Evolutionary conservation across 257 asterid genomes (phyloP), one percentile per base, ranked within the genome.

Genomic region (Primulina huaijiensis): DNA sequence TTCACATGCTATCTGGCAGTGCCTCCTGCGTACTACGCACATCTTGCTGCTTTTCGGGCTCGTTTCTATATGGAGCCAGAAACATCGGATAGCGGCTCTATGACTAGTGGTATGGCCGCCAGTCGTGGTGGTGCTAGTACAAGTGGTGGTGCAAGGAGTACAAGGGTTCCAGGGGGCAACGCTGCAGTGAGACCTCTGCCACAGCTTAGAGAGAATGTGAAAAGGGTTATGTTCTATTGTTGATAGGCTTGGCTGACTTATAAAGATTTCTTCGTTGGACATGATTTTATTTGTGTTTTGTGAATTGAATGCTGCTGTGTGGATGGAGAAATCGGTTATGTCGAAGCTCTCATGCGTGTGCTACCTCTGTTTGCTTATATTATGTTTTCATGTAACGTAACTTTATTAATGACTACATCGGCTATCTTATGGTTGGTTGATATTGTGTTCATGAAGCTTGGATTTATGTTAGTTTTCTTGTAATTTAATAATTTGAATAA

Each of bases 11-110:
- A 1, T 19, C 16, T 69, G 25, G 4, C 76, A 78, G 82, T 78
- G 50, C 82, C 82, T 11, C 82, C 82, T 12, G 82, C 79, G 6
- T 73, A 78, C 33, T 78, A 78, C 55, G 82, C 82, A 2, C 82
- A 78, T 74, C 68, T 78, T 31, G 82, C 82, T 10, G 79, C 82
- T 17, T 78, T 78, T 55, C 75, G 82, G 40, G 82, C 79, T 63
- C 78, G 82, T 16, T 73, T 62, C 65, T 78, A 77, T 35, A 62
- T 72, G 81, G 81, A 68, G 23, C 68, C 57, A 2, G 81, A 73
- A 25, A 63, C 67, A 20, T 78, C 82, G 1, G 82, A 78, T 33
- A 69, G 82, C 12, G 82, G 82, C 57, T 78, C 82, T 23, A 69
- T 73, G 76, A 60, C 78, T 14, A 73, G 75, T 11, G 73, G 46